Base-by-base conservation (phyloP, 352 stramenopile genomes). In the Pythium rhizo-oryzae region DNA sequence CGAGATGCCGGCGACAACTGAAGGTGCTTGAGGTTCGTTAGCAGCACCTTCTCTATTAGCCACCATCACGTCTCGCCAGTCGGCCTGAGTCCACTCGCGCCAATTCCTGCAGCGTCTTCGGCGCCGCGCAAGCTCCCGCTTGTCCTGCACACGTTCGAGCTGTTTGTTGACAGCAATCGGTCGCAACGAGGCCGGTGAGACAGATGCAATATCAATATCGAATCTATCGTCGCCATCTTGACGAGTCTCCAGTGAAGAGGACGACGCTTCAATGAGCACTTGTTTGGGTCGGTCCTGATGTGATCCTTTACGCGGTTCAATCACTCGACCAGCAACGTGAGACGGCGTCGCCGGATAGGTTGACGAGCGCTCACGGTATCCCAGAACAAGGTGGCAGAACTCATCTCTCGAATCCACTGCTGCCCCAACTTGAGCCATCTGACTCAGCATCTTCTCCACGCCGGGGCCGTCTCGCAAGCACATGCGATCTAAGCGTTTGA, bases 321-420 rank as follows among this genome's bases (percentile, higher is more conserved):
- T 19, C 11, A 54, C 15, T 53, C 65, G 50, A 37, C 62, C 41
- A 30, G 35, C 33, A 15, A 35, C 52, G 7, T 21, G 51, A 3
- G 52, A 16, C 19, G 9, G 21, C 0, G 28, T 19, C 1, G 8
- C 19, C 1, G n/a, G 23, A 18, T 30, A 33, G 1, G 8, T 59
- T 62, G 63, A 44, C 24, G 35, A 21, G 15, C 52, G 57, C n/a
- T 80, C 78, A 59, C 51, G 59, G 63, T 81, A 90, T 1, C 81
- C 80, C 2, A 89, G 60, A n/a, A 92, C 71, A 18, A 89, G 66
- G 69, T 92, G 82, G 58, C 82, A 92, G 47, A 92, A 90, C 11
- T 80, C 77, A 53, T 87, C 80, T 19, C 84, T 81, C 16, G 39
- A 44, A 1, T 66, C 51, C n/a, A 86, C 70, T 3, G 67, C 72